phyloP scores from a whole-genome alignment of 805 yeast genomes.

The Zygosaccharomyces rouxii region DNA sequence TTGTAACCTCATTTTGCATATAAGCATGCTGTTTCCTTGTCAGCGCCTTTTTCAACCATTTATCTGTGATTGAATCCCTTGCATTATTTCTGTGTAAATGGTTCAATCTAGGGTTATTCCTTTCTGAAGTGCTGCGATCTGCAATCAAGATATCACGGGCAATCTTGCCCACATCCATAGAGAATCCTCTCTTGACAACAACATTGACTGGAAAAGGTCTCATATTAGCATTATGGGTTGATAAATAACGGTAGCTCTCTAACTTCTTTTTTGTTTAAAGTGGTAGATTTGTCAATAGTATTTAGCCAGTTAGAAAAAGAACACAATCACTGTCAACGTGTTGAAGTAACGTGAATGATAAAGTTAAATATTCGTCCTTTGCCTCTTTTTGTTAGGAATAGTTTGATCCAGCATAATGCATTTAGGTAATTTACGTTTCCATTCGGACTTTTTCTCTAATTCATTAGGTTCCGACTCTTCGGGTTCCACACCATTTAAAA shows the following conservation, averaged over 20 bases:
- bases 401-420: conserved; percentile 18
- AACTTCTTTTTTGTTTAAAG: background rate
- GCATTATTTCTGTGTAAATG: background rate
- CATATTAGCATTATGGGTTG: conserved; percentile 1
- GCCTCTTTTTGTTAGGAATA: conserved; percentile 13
- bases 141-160: conserved; percentile 3
- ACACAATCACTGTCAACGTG: background rate
- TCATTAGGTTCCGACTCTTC: background rate
- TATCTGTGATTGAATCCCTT: conserved; percentile 15
- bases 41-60: conserved; percentile 23
- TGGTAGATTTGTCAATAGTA: background rate
- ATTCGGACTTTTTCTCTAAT: conserved; percentile 7
- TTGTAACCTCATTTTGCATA: background rate
- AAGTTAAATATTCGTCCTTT: conserved; percentile 3
- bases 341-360: background rate
- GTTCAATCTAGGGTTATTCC: background rate
- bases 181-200: background rate
- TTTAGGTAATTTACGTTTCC: conserved; percentile 30
- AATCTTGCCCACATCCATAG: background rate
- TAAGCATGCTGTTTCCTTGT: conserved; percentile 1
- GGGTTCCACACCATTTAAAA: conserved; percentile 14
- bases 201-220: background rate
- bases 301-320: background rate
- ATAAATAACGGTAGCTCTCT: background rate
- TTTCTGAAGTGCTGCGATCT: background rate